Base-by-base conservation (phyloP, 2,329 filamentous ascomycete species). In the Botrytis byssoidea region DNA sequence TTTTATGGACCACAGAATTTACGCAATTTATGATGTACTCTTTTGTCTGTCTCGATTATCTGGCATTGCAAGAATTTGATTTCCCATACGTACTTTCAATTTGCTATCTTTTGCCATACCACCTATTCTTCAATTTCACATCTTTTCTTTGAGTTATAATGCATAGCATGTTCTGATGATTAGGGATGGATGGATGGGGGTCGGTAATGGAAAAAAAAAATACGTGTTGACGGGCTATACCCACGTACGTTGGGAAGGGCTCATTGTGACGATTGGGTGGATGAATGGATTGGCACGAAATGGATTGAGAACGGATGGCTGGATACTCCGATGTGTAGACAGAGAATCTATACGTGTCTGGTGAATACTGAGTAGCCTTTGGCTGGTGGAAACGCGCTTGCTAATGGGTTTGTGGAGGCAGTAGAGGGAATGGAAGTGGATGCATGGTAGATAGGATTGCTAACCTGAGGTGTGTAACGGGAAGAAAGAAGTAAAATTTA, bases 1-100 rank as follows among this genome's bases (percentile, higher is more conserved):
- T 71, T 72, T 72, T 35, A 55, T 66, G 32, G 70, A 29, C 60
- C 44, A 66, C 70, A 71, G 35, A 72, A 72, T 69, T 69, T 69
- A 69, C 48, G 48, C 60, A 51, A 57, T 72, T 37, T 67, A 71
- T 65, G 69, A 63, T 65, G 70, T 57, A 72, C 46, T 40, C 22
- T 57, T 55, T 71, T 72, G 60, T 71, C 59, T 40, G 57, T 72
- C 59, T 40, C 40, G 46, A 40, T 4, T 67, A 40, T 65, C 25
- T 66, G 70, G 60, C 46, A 72, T 72, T 66, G 66, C 48, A 51
- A 72, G 44, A 65, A 57, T 37, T 42, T 66, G 35, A 72, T 67
- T 44, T n/a, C 60, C 46, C 32, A 29, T 57, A 29, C 51, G 61
- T n/a, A 42, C n/a, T 37, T 40, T 72, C 29, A 12, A 66, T 66